Conservation (phyloP, 805 yeast genomes). For the Cyberlindnera bimundalis region DNA sequence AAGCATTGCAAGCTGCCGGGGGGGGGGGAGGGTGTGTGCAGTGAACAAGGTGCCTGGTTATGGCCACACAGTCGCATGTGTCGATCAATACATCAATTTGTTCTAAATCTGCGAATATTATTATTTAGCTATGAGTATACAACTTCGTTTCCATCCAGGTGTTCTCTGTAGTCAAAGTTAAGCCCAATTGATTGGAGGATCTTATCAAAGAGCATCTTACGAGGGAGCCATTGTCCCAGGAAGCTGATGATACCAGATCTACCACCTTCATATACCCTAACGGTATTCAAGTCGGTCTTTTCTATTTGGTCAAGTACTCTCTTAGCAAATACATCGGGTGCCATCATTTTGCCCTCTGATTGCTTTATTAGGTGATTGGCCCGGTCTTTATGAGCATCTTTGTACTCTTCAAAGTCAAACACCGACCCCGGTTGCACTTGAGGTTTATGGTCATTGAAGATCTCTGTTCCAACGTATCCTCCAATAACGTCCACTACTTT, state of each 20-base stretch:
- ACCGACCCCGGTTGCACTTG: constrained; percentile 19
- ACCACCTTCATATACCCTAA: constrained; percentile 23
- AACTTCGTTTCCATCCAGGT: constrained; percentile 8
- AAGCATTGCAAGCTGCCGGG: too few species aligned
- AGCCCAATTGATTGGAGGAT: constrained; percentile 18
- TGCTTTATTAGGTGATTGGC: constrained; percentile 2
- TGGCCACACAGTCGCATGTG: too few species aligned
- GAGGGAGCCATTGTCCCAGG: constrained; percentile 7
- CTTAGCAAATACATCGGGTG: constrained; percentile 38
- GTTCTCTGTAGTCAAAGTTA: constrained; percentile 23
- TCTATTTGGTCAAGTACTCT: constrained; percentile 36
- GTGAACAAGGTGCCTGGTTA: too few species aligned
- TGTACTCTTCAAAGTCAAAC: constrained; percentile 20
- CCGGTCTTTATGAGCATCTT: constrained; percentile 9
- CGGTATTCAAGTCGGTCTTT: constrained; percentile 15
- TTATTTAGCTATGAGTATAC: too few species aligned
- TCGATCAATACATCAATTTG: too few species aligned
- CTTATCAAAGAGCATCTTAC: constrained; percentile 11
- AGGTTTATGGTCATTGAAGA: constrained; percentile 17
- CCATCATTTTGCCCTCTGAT: constrained; percentile 21
- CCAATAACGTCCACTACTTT: constrained; percentile 39
- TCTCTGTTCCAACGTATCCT: constrained; percentile 39
- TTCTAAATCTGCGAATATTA: too few species aligned
- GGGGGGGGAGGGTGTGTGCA: too few species aligned
- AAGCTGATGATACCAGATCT: constrained; percentile 13